Evolutionary conservation across 768 basidiomycete species (phyloP).

Genomic region (Termitomyces sp.): DNA sequence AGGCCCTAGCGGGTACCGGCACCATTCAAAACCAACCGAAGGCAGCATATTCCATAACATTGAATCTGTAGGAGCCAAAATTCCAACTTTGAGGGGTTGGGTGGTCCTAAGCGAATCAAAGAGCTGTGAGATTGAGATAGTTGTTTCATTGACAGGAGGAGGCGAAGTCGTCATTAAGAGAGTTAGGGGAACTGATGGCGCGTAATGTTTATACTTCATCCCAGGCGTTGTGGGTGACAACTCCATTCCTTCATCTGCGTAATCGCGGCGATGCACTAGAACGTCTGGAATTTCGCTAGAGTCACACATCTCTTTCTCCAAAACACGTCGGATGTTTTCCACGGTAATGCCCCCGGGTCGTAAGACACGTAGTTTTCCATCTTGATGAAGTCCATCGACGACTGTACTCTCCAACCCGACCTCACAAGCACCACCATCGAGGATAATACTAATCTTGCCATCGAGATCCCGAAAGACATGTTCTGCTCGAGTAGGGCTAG

Average conservation of each 20-base stretch:
- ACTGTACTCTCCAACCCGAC: conserved; percentile 97
- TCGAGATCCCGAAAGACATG: conserved; percentile 81
- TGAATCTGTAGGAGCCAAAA: conserved; percentile 64
- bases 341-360: conserved; percentile 92
- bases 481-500: conserved; percentile 86
- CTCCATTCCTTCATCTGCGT: conserved; percentile 64
- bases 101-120: conserved; percentile 39
- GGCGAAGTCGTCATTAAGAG: conserved; percentile 56
- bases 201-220: conserved; percentile 99
- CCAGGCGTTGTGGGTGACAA: conserved; percentile 90
- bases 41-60: conserved; percentile 33
- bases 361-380: conserved; percentile 76
- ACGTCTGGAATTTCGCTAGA: conserved; percentile 45
- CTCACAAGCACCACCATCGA: conserved; percentile 90
- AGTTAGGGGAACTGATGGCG: conserved; percentile 83
- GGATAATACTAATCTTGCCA: conserved; percentile 70
- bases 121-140: conserved; percentile 31
- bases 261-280: conserved; percentile 80
- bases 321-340: conserved; percentile 71
- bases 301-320: conserved; percentile 38
- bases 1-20: conserved; percentile 48
- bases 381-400: conserved; percentile 76
- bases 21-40: conserved; percentile 47
- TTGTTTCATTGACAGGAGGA: conserved; percentile 32
- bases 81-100: conserved; percentile 51